These are phyloP conservation scores for Echinosophora koreensis DNA, from an alignment of 306 rosid genomes.

Conservation along the genomic window DNA sequence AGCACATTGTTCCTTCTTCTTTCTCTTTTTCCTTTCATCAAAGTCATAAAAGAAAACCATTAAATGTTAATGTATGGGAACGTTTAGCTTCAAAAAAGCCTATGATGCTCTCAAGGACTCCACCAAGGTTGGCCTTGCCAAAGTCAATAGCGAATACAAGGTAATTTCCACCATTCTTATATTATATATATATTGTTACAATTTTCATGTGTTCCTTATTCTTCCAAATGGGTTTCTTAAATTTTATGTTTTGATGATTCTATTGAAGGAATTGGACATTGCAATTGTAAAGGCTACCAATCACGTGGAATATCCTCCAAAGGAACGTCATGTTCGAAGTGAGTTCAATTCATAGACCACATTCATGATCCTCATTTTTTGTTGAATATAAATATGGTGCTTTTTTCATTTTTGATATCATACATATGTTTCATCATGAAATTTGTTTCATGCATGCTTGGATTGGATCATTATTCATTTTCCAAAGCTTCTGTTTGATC, in stretches of 20 bases:
- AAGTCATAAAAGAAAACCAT: conserved; percentile 16
- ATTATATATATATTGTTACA: too few relatives aligned
- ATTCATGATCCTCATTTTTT: conserved; percentile 21
- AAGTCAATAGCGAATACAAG: conserved; percentile 98
- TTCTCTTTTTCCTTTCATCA: conserved; percentile 45
- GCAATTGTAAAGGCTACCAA: conserved; percentile 95
- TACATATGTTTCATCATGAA: not conserved
- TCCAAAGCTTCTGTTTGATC: not conserved
- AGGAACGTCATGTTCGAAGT: conserved; percentile 98
- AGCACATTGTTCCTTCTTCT: conserved; percentile 51
- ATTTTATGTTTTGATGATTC: not conserved
- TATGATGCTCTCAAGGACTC: conserved; percentile 97
- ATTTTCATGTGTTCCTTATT: not conserved
- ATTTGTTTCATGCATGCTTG: conserved; percentile 18
- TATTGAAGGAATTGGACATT: conserved; percentile 86
- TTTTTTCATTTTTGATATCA: conserved; percentile 22
- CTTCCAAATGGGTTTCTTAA: conserved; percentile 4
- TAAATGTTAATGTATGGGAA: conserved; percentile 63
- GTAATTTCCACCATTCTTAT: conserved; percentile 48
- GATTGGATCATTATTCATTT: not conserved
- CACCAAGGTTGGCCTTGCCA: conserved; percentile 97
- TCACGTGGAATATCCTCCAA: conserved; percentile 95
- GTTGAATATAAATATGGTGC: not conserved
- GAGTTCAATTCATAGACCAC: conserved; percentile 54
- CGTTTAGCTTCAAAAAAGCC: conserved; percentile 92